Evolutionary conservation across 2,329 filamentous ascomycete species (phyloP).

Genomic region (Macrophomina phaseolina): DNA sequence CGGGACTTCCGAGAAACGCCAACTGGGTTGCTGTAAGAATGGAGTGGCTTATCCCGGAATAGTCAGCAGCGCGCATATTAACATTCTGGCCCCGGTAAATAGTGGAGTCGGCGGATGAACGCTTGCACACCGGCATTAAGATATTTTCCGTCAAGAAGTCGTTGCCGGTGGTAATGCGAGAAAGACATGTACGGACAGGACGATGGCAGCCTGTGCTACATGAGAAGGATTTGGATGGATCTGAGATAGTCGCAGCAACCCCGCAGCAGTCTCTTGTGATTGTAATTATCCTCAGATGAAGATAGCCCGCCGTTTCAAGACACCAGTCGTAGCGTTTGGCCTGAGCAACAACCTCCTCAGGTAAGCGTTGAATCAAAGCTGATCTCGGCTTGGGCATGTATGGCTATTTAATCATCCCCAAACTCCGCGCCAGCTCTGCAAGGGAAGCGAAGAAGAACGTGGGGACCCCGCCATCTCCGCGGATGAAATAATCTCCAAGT

Average conservation of each 20-base stretch:
- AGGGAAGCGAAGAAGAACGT: neutral
- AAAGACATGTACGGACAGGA: too few species aligned
- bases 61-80: neutral
- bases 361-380: neutral
- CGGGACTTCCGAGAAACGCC: neutral
- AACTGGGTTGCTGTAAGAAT: neutral
- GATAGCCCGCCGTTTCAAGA: too few species aligned
- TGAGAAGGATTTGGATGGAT: too few species aligned
- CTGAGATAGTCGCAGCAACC: too few species aligned
- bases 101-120: neutral
- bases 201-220: too few species aligned
- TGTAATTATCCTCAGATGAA: too few species aligned
- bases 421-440: neutral
- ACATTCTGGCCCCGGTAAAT: neutral
- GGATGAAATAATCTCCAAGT: conserved; percentile 18
- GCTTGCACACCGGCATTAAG: neutral
- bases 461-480: conserved; percentile 12
- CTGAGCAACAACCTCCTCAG: neutral
- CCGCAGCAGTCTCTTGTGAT: too few species aligned
- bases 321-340: neutral
- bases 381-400: neutral
- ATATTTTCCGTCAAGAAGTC: neutral
- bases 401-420: conserved; percentile 6
- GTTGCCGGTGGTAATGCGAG: neutral
- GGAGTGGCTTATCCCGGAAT: neutral